phyloP scores from a whole-genome alignment of 1,284 basidiomycete genomes.

The Volvariella surrecta region DNA sequence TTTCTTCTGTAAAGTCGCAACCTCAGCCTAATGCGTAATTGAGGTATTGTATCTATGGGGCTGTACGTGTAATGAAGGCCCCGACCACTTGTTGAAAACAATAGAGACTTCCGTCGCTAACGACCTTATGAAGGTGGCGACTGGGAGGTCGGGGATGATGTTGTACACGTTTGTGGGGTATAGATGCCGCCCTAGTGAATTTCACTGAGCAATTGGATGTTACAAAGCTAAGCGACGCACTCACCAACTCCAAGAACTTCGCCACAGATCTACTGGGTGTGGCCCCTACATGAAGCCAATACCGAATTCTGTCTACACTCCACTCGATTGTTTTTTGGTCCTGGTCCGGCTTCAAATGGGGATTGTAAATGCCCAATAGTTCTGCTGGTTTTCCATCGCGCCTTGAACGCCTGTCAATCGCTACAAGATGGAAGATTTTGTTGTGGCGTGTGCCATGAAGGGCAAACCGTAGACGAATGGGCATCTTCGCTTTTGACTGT shows the following conservation, averaged over 20 bases:
- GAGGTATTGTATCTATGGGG: too few species aligned
- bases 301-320: conserved; percentile 85
- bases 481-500: conserved; percentile 51
- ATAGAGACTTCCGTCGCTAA: too few species aligned
- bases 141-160: background rate
- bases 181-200: conserved; percentile 5
- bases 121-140: too few species aligned
- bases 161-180: conserved; percentile 3
- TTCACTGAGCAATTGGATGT: conserved; percentile 8
- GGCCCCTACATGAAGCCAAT: conserved; percentile 86
- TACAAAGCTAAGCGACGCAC: conserved; percentile 23
- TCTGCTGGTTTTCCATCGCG: conserved; percentile 90
- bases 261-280: conserved; percentile 75
- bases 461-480: conserved; percentile 80
- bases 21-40: too few species aligned
- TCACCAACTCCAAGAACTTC: conserved; percentile 72
- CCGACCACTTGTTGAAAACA: too few species aligned
- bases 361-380: conserved; percentile 84
- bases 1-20: too few species aligned
- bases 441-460: conserved; percentile 77
- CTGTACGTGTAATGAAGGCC: too few species aligned
- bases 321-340: conserved; percentile 76
- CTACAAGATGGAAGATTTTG: conserved; percentile 85
- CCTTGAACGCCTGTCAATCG: conserved; percentile 66
- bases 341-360: conserved; percentile 40